phyloP scores from a whole-genome alignment of 1,284 basidiomycete species.

The Stygiomarasmius scandens region DNA sequence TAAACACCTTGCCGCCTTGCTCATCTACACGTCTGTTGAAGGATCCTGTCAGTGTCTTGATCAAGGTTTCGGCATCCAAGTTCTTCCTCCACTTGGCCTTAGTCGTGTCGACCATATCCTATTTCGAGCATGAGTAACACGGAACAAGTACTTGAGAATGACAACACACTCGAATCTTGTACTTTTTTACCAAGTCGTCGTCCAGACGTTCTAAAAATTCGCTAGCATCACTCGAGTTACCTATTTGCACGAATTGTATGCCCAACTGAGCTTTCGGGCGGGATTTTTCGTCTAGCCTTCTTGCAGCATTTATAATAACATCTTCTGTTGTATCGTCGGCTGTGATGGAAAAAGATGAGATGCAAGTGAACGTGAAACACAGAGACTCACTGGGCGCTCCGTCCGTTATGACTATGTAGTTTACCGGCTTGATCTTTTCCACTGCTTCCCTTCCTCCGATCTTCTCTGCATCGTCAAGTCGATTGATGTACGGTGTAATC shows the following conservation, averaged over 20 bases:
- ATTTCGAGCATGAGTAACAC: neutral
- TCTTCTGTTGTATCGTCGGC: slow-evolving; percentile 37
- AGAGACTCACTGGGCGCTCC: slow-evolving; percentile 44
- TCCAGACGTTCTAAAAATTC: slow-evolving; percentile 10
- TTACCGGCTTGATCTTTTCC: slow-evolving; percentile 44
- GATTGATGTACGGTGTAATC: slow-evolving; percentile 36
- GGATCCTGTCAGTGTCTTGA: slow-evolving; percentile 15
- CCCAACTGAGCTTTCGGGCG: slow-evolving; percentile 47
- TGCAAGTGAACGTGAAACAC: too few relatives aligned
- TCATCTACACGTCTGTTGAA: slow-evolving; percentile 15
- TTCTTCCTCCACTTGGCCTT: slow-evolving; percentile 7
- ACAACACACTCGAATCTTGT: slow-evolving; percentile 11
- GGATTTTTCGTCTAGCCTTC: slow-evolving; percentile 47
- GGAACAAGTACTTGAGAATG: neutral
- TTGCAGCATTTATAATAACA: slow-evolving; percentile 52
- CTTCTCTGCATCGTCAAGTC: slow-evolving; percentile 32
- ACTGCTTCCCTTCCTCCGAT: slow-evolving; percentile 29
- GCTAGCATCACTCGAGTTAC: slow-evolving; percentile 2
- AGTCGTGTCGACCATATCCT: slow-evolving; percentile 19
- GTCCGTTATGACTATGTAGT: slow-evolving; percentile 55
- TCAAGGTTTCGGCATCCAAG: slow-evolving; percentile 10
- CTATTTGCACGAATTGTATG: slow-evolving; percentile 16
- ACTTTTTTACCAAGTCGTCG: slow-evolving; percentile 4
- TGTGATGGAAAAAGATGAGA: neutral
- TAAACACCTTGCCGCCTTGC: slow-evolving; percentile 4